Percentiles rank a stretch among this genome's conserved stretches.
phyloP scores from a whole-genome alignment of 2,329 filamentous ascomycete species.

The Nemania sp. region DNA sequence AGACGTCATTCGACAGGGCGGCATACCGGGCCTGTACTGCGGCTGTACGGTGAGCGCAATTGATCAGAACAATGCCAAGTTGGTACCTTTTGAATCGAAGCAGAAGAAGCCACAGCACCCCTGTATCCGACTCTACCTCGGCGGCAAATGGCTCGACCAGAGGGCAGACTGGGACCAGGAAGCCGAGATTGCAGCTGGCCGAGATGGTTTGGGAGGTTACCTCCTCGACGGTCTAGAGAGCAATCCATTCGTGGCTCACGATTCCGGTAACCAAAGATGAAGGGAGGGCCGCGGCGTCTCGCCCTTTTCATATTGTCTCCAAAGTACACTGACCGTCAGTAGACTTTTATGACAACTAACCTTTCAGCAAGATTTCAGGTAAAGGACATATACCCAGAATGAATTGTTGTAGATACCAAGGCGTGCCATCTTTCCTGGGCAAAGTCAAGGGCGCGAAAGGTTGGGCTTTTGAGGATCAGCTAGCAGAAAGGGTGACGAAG shows the following conservation, averaged over 20 bases:
- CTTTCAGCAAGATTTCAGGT: constrained; percentile 11
- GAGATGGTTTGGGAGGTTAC: constrained; percentile 52
- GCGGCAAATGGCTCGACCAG: constrained; percentile 49
- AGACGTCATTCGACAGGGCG: constrained; percentile 46
- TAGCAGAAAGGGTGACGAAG: neutral
- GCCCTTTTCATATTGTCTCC: constrained; percentile 3
- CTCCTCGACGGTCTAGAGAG: constrained; percentile 36
- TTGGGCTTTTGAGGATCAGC: neutral
- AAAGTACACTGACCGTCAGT: constrained; percentile 16
- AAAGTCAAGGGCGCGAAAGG: neutral
- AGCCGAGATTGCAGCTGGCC: constrained; percentile 46
- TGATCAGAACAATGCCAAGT: constrained; percentile 52
- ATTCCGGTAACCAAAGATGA: constrained; percentile 3
- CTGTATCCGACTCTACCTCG: constrained; percentile 52
- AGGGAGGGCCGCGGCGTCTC: neutral
- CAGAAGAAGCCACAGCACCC: constrained; percentile 52
- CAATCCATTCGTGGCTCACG: constrained; percentile 31
- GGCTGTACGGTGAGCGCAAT: constrained; percentile 50
- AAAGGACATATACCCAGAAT: constrained; percentile 8
- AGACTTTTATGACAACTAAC: constrained; percentile 7
- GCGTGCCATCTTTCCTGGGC: neutral
- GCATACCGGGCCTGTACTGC: constrained; percentile 42
- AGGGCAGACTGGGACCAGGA: constrained; percentile 47
- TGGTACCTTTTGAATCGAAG: constrained; percentile 52
- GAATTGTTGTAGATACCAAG: neutral